A percentile compares a stretch with the other conserved stretches of the same genome.
These are phyloP conservation scores for Neurospora pannonica DNA, from an alignment of 495 filamentous ascomycete species.

Conservation along the genomic window DNA sequence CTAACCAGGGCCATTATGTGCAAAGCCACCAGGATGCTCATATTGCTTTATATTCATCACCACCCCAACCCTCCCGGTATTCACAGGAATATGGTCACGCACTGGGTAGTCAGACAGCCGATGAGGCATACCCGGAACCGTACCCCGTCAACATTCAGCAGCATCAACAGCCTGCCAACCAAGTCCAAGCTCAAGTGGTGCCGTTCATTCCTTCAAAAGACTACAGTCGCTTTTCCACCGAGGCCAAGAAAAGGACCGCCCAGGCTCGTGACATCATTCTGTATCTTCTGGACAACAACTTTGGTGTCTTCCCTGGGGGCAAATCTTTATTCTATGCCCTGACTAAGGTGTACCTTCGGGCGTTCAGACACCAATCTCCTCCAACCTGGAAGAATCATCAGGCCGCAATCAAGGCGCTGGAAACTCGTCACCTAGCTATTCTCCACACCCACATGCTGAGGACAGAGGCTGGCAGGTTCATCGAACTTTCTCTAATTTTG, in stretches of 20 bases:
- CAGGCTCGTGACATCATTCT: slow-evolving; percentile 52
- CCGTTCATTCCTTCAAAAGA: slow-evolving; percentile 13
- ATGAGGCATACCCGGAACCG: not conserved
- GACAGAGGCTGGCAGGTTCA: slow-evolving; percentile 13
- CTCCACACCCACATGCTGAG: slow-evolving; percentile 24
- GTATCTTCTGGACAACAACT: slow-evolving; percentile 57
- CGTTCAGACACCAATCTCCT: slow-evolving; percentile 27
- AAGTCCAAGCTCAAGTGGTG: not conserved
- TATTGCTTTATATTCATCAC: not conserved
- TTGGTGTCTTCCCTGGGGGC: slow-evolving; percentile 67
- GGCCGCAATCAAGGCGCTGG: slow-evolving; percentile 35
- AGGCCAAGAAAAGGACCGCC: slow-evolving; percentile 18
- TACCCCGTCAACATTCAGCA: not conserved
- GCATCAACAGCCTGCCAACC: not conserved
- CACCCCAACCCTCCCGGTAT: not conserved
- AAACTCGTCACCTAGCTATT: slow-evolving; percentile 12
- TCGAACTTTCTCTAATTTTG: slow-evolving; percentile 16
- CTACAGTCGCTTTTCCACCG: slow-evolving; percentile 16
- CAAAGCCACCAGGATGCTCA: not conserved
- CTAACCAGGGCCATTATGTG: not conserved
- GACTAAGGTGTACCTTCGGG: slow-evolving; percentile 47
- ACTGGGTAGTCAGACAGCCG: not conserved
- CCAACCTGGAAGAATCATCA: slow-evolving; percentile 30
- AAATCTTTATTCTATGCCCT: slow-evolving; percentile 66
- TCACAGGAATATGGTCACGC: not conserved